These are phyloP conservation scores for Leucocoprinus birnbaumii DNA, from an alignment of 768 basidiomycete genomes.

Conservation along the genomic window DNA sequence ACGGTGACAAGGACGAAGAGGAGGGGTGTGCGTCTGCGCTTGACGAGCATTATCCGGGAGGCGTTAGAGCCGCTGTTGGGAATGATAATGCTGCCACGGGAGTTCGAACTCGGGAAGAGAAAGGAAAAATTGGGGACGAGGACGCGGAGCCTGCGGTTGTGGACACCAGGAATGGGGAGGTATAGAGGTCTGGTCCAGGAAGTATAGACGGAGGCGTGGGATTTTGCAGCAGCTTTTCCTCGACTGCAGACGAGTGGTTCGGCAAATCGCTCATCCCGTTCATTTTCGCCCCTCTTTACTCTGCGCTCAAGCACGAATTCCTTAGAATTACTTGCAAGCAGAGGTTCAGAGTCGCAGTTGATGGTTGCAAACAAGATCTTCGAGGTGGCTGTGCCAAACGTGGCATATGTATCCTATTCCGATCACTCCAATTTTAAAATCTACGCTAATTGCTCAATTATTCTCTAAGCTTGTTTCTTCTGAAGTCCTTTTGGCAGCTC, in stretches of 20 bases:
- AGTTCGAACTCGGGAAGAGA: constrained; percentile 30
- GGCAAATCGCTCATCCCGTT: constrained; percentile 31
- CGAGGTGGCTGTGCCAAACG: constrained; percentile 13
- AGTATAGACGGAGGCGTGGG: constrained; percentile 25
- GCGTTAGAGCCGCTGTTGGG: background rate
- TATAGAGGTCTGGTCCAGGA: constrained; percentile 55
- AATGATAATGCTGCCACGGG: constrained; percentile 9
- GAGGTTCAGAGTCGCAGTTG: background rate
- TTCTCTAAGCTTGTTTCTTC: constrained; percentile 55
- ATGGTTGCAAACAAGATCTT: constrained; percentile 7
- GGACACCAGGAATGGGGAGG: constrained; percentile 56
- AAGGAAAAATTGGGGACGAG: constrained; percentile 51
- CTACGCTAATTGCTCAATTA: background rate
- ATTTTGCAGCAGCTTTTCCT: constrained; percentile 35
- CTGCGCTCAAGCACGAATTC: too few relatives aligned
- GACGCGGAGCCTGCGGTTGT: constrained; percentile 55
- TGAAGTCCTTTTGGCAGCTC: constrained; percentile 76
- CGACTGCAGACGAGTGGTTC: constrained; percentile 37
- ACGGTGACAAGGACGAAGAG: constrained; percentile 50
- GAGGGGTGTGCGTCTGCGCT: constrained; percentile 50
- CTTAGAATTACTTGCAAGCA: background rate
- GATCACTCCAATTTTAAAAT: constrained; percentile 1
- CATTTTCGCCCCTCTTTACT: background rate
- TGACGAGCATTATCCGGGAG: constrained; percentile 37
- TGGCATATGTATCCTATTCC: constrained; percentile 5